phyloP scores from a whole-genome alignment of 2,329 filamentous ascomycete genomes.

The Lasiodiplodia sp. region DNA sequence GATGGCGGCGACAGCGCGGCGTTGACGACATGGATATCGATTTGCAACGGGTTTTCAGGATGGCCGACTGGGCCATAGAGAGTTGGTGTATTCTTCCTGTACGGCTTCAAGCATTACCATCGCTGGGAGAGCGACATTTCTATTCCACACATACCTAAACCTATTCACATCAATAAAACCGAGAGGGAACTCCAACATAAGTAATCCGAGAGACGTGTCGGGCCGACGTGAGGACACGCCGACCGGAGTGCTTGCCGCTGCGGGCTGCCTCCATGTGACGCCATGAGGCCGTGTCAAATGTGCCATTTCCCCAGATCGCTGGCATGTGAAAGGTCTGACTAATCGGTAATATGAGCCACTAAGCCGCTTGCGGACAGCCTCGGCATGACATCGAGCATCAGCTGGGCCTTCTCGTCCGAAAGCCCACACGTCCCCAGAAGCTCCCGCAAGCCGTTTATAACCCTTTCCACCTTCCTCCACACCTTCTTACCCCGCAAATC shows the following conservation, averaged over 20 bases:
- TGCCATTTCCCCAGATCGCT: constrained; percentile 7
- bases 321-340: constrained; percentile 36
- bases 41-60: background rate
- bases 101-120: background rate
- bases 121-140: background rate
- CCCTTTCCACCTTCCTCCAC: constrained; percentile 2
- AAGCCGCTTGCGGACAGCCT: constrained; percentile 33
- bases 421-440: constrained; percentile 3
- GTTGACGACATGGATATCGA: constrained; percentile 33
- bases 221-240: constrained; percentile 4
- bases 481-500: background rate
- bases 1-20: constrained; percentile 37
- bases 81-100: constrained; percentile 12
- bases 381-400: constrained; percentile 31
- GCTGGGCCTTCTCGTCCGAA: constrained; percentile 22
- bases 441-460: constrained; percentile 2
- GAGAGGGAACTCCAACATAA: background rate
- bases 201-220: background rate
- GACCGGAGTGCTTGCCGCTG: constrained; percentile 16
- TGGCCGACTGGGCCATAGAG: constrained; percentile 7
- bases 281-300: constrained; percentile 1
- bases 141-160: background rate
- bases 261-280: constrained; percentile 6
- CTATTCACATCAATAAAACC: background rate
- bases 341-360: constrained; percentile 22